Conservation (phyloP, 1,139 yeast species). For the Pichia cactophila region DNA sequence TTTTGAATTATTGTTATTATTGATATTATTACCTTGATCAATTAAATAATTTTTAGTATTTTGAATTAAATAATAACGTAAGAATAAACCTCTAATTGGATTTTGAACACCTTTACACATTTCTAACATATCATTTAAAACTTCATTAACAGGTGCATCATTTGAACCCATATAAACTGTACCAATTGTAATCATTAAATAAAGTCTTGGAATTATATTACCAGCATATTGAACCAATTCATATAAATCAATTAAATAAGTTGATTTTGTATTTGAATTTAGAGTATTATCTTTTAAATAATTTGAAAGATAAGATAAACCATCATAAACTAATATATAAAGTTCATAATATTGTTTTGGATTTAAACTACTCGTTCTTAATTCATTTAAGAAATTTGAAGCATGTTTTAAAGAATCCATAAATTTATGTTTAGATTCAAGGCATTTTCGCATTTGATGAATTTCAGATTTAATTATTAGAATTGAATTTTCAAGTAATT, state of each 20-base stretch:
- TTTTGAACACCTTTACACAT: slow-evolving; percentile 98
- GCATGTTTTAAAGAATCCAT: slow-evolving; percentile 89
- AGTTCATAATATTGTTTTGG: slow-evolving; percentile 95
- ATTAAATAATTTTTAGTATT: slow-evolving; percentile 56
- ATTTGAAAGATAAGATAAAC: slow-evolving; percentile 60
- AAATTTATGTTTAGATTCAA: slow-evolving; percentile 56
- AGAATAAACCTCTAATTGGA: slow-evolving; percentile 82
- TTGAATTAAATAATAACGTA: slow-evolving; percentile 83
- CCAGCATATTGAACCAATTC: slow-evolving; percentile 95
- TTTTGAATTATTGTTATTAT: background rate
- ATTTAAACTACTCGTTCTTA: slow-evolving; percentile 65
- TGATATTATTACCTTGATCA: slow-evolving; percentile 15
- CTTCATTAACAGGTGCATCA: slow-evolving; percentile 77
- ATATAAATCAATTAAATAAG: slow-evolving; percentile 78
- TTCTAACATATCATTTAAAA: slow-evolving; percentile 93
- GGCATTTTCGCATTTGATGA: slow-evolving; percentile 65
- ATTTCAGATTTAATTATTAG: slow-evolving; percentile 63
- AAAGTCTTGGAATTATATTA: slow-evolving; percentile 83
- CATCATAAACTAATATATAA: slow-evolving; percentile 79
- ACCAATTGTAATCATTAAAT: slow-evolving; percentile 93
- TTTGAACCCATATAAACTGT: slow-evolving; percentile 75
- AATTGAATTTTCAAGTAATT: slow-evolving; percentile 44
- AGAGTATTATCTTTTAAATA: slow-evolving; percentile 58
- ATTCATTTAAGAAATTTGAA: slow-evolving; percentile 72
- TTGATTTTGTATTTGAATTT: slow-evolving; percentile 32